These are phyloP conservation scores for Ustilago curta DNA, from an alignment of 1,284 basidiomycete species.

Conservation along the genomic window DNA sequence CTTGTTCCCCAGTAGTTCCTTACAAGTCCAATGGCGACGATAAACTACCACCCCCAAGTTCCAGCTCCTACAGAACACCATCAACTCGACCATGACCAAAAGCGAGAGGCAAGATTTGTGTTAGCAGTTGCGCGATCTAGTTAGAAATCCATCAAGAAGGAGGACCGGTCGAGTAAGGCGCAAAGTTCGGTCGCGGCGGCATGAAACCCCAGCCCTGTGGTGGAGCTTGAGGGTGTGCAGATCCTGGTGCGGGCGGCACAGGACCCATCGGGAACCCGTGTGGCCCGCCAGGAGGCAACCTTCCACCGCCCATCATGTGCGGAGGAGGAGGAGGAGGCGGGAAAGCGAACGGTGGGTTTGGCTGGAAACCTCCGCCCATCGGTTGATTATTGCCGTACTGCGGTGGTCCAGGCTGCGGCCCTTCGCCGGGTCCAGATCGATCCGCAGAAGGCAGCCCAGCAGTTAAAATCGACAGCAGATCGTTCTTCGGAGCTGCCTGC, in stretches of 20 bases:
- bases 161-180: constrained; percentile 45
- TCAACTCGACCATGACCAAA: background rate
- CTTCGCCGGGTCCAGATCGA: constrained; percentile 13
- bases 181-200: constrained; percentile 30
- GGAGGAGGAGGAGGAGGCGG: constrained; percentile 44
- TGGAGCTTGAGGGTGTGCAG: constrained; percentile 25
- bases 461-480: constrained; percentile 48
- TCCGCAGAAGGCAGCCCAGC: constrained; percentile 23
- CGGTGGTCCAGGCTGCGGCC: constrained; percentile 18
- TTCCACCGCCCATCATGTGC: constrained; percentile 37
- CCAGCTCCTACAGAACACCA: constrained; percentile 34
- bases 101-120: background rate
- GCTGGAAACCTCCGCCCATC: constrained; percentile 25
- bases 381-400: constrained; percentile 18
- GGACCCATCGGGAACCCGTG: constrained; percentile 42
- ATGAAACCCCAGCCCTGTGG: constrained; percentile 28
- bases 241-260: constrained; percentile 18
- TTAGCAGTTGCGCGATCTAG: background rate
- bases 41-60: constrained; percentile 34
- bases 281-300: constrained; percentile 32
- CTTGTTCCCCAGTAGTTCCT: too few species aligned
- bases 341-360: constrained; percentile 33
- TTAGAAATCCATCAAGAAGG: constrained; percentile 12
- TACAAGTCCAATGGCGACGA: background rate
- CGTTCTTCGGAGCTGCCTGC: constrained; percentile 35